A percentile compares a stretch with the other conserved stretches of the same genome.
Evolutionary conservation across 106 monocot species (phyloP).

Genomic region (Acorus gramineus): DNA sequence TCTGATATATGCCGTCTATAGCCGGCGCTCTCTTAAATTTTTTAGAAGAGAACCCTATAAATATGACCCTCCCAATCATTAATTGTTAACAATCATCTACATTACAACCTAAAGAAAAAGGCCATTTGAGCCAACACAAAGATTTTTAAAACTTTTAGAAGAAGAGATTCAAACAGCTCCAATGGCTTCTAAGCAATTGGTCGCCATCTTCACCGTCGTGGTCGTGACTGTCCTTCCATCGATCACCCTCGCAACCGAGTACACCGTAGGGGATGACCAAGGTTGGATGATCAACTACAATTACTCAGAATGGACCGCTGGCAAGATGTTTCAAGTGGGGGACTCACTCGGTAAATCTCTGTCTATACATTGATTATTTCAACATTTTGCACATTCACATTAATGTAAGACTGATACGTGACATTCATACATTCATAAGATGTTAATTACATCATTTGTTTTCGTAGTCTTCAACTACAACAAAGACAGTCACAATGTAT

Average conservation of each 20-base stretch:
- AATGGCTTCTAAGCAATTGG: not conserved
- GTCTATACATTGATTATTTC: not conserved
- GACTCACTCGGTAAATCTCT: constrained; percentile 6
- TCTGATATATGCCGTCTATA: too few relatives aligned
- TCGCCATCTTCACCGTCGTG: not conserved
- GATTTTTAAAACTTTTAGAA: too few relatives aligned
- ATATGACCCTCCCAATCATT: too few relatives aligned
- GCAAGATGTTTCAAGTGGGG: constrained; percentile 6
- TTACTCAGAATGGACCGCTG: constrained; percentile 8
- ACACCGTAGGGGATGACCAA: constrained; percentile 5
- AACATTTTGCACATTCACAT: too few relatives aligned
- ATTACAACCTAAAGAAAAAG: too few relatives aligned
- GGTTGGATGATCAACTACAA: constrained; percentile 9
- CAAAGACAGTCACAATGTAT: not conserved
- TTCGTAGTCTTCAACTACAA: not conserved
- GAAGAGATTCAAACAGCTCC: too few relatives aligned
- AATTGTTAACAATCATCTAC: too few relatives aligned
- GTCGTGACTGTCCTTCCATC: not conserved
- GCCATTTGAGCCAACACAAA: too few relatives aligned
- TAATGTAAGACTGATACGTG: not conserved
- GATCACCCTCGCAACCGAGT: not conserved
- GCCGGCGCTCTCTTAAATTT: too few relatives aligned
- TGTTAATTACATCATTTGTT: not conserved
- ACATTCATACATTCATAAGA: not conserved
- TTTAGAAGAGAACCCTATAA: too few relatives aligned